Evolutionary conservation across 768 basidiomycete genomes (phyloP), one percentile per base, ranked within the genome.

Genomic region (Trametes villosa): DNA sequence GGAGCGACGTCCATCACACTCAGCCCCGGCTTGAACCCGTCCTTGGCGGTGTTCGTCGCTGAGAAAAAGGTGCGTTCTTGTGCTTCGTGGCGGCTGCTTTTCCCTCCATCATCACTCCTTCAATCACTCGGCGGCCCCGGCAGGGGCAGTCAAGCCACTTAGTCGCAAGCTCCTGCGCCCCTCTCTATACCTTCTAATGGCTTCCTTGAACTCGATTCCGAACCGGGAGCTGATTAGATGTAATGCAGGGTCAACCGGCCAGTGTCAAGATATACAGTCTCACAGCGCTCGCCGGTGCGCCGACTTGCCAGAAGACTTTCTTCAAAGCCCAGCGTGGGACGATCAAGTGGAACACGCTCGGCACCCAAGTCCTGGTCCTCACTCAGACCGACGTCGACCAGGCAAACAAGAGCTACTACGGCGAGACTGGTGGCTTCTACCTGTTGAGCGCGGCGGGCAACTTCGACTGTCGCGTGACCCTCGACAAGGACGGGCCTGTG

Each of bases 341-440:
- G 68, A 88, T 99, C 75, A 98, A 98, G 76, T 99, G 96, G 96
- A 98, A 98, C 70, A 86, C 85, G 9, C 84, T 95, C 18, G 97
- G 96, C 20, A 96, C 95, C 0, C 92, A 93, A 70, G 90, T 96
- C 2, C 79, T 99, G 56, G 83, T 98, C 60, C 76, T 98, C 36
- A 96, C 96, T 0, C 94, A 96, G 70, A 96, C 96, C 4, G 97
- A 99, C 68, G 96, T 98, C 53, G 96, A 99, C 71, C 93, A 92
- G 72, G 89, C 92, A 46, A 96, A 96, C 75, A 97, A 92, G 83
- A 95, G 89, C 69, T 99, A 99, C 74, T 99, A 98, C 66, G 97
- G 97, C 54, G 96, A 98, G 79, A 97, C 96, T 2, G 92, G 71
- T 18, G 71, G 93, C 53, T 78, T 99, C 69, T 98, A 96, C 76